Evolutionary conservation across 2,329 filamentous ascomycete genomes (phyloP), one percentile per base, ranked within the genome.

Genomic region (Xylaria sp.): DNA sequence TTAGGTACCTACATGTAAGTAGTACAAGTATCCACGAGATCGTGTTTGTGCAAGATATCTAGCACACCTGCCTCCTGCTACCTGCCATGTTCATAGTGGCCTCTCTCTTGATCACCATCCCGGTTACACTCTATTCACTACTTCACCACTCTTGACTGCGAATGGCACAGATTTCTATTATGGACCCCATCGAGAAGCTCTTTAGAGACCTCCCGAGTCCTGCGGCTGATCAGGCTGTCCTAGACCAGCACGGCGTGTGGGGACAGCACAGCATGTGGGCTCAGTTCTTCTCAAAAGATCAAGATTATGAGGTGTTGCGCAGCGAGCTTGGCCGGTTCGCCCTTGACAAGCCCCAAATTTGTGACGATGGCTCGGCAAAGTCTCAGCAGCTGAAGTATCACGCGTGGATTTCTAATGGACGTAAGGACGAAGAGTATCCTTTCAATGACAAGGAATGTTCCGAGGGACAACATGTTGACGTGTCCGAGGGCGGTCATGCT

Each of bases 151-250:
- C n/a, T 25, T n/a, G 17, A 46, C 17, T 31, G 33, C 21, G 6
- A 19, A 15, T 25, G 15, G 3, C 2, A 35, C 8, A 13, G 4
- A 27, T 9, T 54, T 60, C 23, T 8, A 47, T 23, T 43, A 63
- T 63, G 60, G 60, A 63, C 4, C 46, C 60, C 5, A 2, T 60
- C 38, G 60, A 63, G 60, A 60, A 59, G 37, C 49, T 63, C 27
- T 63, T 60, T 33, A 51, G 27, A 33, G 55, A 33, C 37, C 49
- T 63, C 33, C 60, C 60, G 6, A 55, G 25, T 27, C 56, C 56
- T 38, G 43, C 8, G 2, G 49, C 35, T 46, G 48, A 59, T 33
- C 41, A 10, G 33, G 35, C 41, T 10, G 29, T 43, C 6, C 27
- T 52, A 19, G 21, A 46, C 13, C 29, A 21, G 31, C 0, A 33